These are phyloP conservation scores for Fusarium luffae DNA, from an alignment of 2,329 filamentous ascomycete genomes.

Conservation along the genomic window DNA sequence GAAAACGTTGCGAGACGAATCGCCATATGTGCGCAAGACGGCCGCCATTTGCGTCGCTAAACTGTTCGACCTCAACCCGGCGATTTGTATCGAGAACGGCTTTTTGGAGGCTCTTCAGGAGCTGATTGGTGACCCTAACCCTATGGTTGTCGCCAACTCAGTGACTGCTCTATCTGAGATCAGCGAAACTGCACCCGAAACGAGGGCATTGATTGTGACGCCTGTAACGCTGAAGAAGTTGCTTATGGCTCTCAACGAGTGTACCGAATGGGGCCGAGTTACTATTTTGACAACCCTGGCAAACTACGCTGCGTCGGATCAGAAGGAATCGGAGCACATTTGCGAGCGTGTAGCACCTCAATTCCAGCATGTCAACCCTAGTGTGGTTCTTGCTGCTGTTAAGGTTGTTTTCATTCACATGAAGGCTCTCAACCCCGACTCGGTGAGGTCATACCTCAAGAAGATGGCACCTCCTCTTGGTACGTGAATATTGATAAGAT, in stretches of 20 bases:
- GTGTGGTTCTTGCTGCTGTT: conserved; percentile 95
- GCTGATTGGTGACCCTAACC: conserved; percentile 95
- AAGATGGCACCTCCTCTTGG: conserved; percentile 98
- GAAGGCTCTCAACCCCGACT: conserved; percentile 81
- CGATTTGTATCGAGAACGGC: conserved; percentile 94
- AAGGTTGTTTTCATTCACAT: conserved; percentile 98
- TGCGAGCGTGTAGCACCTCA: conserved; percentile 96
- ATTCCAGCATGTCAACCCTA: conserved; percentile 98
- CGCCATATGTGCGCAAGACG: conserved; percentile 97
- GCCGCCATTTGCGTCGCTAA: conserved; percentile 98
- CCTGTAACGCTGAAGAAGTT: conserved; percentile 91
- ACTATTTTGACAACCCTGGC: conserved; percentile 92
- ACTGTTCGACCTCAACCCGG: conserved; percentile 92
- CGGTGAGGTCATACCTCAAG: conserved; percentile 87
- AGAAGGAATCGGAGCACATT: conserved; percentile 97
- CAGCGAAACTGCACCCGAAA: conserved; percentile 88
- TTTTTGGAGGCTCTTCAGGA: conserved; percentile 95
- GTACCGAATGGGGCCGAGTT: conserved; percentile 97
- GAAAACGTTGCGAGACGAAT: conserved; percentile 96
- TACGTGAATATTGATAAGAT: conserved; percentile 55
- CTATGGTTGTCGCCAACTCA: conserved; percentile 98
- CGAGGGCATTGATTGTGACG: conserved; percentile 84
- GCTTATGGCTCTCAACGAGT: conserved; percentile 95
- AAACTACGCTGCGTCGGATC: conserved; percentile 85
- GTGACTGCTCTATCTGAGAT: conserved; percentile 96